Conservation (phyloP, 2,329 filamentous ascomycete genomes). For the Thielaviopsis populi region DNA sequence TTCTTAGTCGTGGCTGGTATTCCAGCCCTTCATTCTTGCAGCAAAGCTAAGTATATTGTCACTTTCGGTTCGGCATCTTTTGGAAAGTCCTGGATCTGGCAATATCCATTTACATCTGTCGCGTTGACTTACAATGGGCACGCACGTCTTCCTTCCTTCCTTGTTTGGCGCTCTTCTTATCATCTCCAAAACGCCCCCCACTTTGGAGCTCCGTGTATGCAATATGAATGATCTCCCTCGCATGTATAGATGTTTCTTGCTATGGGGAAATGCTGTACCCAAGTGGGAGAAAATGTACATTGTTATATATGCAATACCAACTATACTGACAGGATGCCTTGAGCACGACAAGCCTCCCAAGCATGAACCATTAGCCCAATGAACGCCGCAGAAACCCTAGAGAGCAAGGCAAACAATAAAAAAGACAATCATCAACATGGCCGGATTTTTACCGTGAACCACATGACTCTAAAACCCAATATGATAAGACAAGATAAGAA, state of each 20-base stretch:
- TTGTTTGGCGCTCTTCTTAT: background rate
- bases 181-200: too few relatives aligned
- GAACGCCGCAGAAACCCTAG: background rate
- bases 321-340: background rate
- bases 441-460: background rate
- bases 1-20: background rate
- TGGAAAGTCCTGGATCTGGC: background rate
- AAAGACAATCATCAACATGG: background rate
- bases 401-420: background rate
- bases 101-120: background rate
- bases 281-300: background rate
- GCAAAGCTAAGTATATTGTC: background rate
- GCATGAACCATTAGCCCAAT: background rate
- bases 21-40: background rate
- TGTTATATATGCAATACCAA: background rate
- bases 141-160: background rate
- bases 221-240: too few relatives aligned
- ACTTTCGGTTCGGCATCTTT: background rate
- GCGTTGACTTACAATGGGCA: background rate
- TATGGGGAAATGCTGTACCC: too few relatives aligned
- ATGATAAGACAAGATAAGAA: background rate
- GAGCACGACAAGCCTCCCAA: background rate
- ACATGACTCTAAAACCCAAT: background rate
- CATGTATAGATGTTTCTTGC: too few relatives aligned
- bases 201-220: too few relatives aligned